Evolutionary conservation across 371 early-diverging fungal species (phyloP).

Genomic region (Vairimorpha necatrix): DNA sequence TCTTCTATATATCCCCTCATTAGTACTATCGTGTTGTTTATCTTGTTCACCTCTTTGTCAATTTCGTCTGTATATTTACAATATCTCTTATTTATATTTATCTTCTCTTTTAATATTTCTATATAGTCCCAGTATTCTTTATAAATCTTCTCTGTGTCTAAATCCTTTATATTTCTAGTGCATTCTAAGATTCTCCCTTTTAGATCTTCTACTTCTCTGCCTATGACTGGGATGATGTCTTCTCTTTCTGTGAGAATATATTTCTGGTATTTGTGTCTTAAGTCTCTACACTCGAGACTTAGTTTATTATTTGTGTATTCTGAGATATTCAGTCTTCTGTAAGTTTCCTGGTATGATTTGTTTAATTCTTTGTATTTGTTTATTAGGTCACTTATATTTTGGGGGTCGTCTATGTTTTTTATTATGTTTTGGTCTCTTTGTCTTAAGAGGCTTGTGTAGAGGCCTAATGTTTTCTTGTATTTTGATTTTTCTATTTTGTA

Average conservation of each 20-base stretch:
- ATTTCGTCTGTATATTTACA: neutral
- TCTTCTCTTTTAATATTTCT: neutral
- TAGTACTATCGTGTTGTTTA: neutral
- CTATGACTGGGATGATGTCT: conserved; percentile 22
- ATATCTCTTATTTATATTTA: neutral
- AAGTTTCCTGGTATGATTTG: neutral
- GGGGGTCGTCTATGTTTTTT: neutral
- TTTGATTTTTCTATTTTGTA: neutral
- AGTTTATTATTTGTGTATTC: neutral
- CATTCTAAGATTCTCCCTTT: neutral
- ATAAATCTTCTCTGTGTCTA: neutral
- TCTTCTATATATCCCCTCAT: neutral
- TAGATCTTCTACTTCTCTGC: conserved; percentile 32
- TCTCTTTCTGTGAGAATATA: conserved; percentile 32
- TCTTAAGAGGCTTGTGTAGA: neutral
- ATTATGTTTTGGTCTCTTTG: neutral
- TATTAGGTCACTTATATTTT: neutral
- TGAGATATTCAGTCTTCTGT: neutral
- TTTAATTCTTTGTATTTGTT: neutral
- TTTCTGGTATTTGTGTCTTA: conserved; percentile 16
- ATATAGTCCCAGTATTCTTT: neutral
- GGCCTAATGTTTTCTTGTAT: neutral
- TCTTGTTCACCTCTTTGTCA: neutral
- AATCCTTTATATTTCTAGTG: neutral
- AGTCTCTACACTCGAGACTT: neutral